These are phyloP conservation scores for Lathyrus tuberosus DNA, from an alignment of 306 rosid genomes.

Conservation along the genomic window DNA sequence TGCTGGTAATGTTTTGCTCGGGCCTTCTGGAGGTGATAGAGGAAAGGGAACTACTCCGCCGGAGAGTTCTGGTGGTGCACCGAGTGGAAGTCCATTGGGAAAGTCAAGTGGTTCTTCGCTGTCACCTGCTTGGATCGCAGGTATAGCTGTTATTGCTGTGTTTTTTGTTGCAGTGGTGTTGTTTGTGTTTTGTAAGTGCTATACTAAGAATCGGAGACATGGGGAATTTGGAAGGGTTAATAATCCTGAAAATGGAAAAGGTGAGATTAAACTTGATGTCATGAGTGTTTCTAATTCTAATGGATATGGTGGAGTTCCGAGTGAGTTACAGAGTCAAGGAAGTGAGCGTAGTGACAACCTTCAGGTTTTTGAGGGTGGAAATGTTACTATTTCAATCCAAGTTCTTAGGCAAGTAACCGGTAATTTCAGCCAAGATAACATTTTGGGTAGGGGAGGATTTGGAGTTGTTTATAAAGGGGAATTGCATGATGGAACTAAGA, in stretches of 20 bases:
- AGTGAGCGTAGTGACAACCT: constrained; percentile 57
- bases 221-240: constrained; percentile 66
- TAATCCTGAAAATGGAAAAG: constrained; percentile 62
- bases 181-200: constrained; percentile 77
- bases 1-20: constrained; percentile 66
- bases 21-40: constrained; percentile 49
- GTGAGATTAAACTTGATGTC: constrained; percentile 53
- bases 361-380: constrained; percentile 62
- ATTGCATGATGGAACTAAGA: constrained; percentile 78
- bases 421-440: constrained; percentile 74
- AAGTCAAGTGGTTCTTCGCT: constrained; percentile 32
- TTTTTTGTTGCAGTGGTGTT: constrained; percentile 66
- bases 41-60: constrained; percentile 44
- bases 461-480: constrained; percentile 93
- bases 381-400: constrained; percentile 66
- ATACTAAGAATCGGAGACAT: constrained; percentile 46
- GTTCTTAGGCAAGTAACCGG: constrained; percentile 72
- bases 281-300: constrained; percentile 51
- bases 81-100: constrained; percentile 40
- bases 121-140: constrained; percentile 70
- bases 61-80: constrained; percentile 36
- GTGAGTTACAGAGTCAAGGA: constrained; percentile 76
- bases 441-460: constrained; percentile 89
- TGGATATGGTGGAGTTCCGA: constrained; percentile 67
- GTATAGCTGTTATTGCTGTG: constrained; percentile 64